Evolutionary conservation across 2,329 filamentous ascomycete genomes (phyloP).

Genomic region (Ilyonectria mors-panacis): DNA sequence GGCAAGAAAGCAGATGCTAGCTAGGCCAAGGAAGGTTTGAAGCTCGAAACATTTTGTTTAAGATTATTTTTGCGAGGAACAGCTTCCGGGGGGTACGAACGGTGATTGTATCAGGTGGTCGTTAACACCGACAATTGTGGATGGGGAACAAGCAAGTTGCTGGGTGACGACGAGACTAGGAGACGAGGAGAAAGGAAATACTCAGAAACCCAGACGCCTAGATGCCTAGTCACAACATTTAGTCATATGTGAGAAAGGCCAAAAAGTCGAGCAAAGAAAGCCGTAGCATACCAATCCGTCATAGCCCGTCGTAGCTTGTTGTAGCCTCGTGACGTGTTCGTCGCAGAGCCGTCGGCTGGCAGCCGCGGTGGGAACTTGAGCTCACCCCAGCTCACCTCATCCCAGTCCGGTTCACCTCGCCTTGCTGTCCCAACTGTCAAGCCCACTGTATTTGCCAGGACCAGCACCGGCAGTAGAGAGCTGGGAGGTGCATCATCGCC

Average conservation of each 20-base stretch:
- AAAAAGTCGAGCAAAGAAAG: slow-evolving; percentile 17
- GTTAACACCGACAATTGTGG: slow-evolving; percentile 12
- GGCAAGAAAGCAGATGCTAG: slow-evolving; percentile 3
- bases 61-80: slow-evolving; percentile 8
- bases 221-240: neutral
- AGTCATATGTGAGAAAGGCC: slow-evolving; percentile 17
- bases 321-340: slow-evolving; percentile 43
- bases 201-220: neutral
- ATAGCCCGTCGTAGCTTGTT: slow-evolving; percentile 12
- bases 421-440: neutral
- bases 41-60: slow-evolving; percentile 14
- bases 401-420: slow-evolving; percentile 12
- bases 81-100: slow-evolving; percentile 23
- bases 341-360: slow-evolving; percentile 32
- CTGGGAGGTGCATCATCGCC: slow-evolving; percentile 11
- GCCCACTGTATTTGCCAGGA: neutral
- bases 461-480: slow-evolving; percentile 9
- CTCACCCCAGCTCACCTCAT: slow-evolving; percentile 23
- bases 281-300: slow-evolving; percentile 1
- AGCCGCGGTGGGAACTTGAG: slow-evolving; percentile 22
- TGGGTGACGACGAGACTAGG: slow-evolving; percentile 16
- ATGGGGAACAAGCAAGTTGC: slow-evolving; percentile 20
- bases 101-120: slow-evolving; percentile 32
- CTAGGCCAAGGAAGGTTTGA: slow-evolving; percentile 27
- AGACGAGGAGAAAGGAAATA: slow-evolving; percentile 4